These are phyloP conservation scores for Claviceps sp. DNA, from an alignment of 2,329 filamentous ascomycete species.

Conservation along the genomic window DNA sequence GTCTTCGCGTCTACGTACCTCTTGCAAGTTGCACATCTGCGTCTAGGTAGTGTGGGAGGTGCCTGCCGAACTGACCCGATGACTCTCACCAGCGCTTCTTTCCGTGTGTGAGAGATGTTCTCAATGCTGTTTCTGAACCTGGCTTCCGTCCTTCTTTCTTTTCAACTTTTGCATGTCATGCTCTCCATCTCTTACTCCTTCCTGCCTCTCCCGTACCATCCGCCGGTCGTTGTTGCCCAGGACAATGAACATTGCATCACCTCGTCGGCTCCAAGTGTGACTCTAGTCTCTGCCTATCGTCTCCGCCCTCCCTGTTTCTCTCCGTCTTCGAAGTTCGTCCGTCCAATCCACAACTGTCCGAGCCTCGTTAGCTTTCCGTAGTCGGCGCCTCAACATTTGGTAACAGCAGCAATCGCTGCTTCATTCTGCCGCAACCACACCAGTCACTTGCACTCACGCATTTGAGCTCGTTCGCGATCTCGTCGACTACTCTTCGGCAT, in stretches of 20 bases:
- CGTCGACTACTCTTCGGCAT: background rate
- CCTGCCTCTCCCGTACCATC: background rate
- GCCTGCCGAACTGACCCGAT: background rate
- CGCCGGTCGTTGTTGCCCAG: background rate
- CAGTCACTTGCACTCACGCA: background rate
- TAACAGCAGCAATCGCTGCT: background rate
- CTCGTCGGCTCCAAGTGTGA: background rate
- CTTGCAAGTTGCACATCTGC: background rate
- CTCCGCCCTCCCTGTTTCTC: background rate
- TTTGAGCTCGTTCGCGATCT: background rate
- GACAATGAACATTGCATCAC: background rate
- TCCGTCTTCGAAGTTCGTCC: background rate
- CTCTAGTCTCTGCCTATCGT: background rate
- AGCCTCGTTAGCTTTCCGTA: conserved; percentile 2
- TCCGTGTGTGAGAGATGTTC: background rate
- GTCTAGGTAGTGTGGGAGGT: background rate
- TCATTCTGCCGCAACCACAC: background rate
- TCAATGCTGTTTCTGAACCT: conserved; percentile 1
- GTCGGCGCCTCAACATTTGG: conserved; percentile 2
- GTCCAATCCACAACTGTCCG: background rate
- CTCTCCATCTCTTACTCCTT: background rate
- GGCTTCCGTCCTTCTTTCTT: background rate
- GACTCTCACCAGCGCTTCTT: background rate
- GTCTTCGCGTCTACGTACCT: background rate
- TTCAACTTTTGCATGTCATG: background rate